These are phyloP conservation scores for Nadsonia starkeyi-henricii DNA, from an alignment of 1,139 yeast species.

Conservation along the genomic window DNA sequence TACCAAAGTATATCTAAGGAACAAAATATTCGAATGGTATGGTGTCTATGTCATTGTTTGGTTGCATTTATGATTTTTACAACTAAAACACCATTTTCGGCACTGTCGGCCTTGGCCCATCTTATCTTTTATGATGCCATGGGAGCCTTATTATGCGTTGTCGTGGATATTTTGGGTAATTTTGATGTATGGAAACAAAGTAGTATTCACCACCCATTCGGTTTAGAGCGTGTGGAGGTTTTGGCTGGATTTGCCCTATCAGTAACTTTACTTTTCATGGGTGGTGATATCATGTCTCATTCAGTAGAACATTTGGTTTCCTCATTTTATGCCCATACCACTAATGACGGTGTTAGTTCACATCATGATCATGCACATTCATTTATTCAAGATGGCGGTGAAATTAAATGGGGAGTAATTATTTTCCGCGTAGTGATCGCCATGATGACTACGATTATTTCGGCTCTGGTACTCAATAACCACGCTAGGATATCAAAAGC, in stretches of 20 bases:
- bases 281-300: conserved; percentile 78
- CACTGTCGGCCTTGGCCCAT: conserved; percentile 74
- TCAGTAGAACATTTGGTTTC: conserved; percentile 59
- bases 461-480: conserved; percentile 23
- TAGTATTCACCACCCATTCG: conserved; percentile 82
- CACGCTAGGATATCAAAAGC: conserved; percentile 21
- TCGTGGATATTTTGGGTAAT: conserved; percentile 70
- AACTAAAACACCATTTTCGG: conserved; percentile 41
- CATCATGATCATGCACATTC: conserved; percentile 2
- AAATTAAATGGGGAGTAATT: conserved; percentile 13
- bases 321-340: conserved; percentile 32
- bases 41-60: conserved; percentile 55
- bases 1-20: conserved; percentile 35
- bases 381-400: conserved; percentile 5
- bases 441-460: conserved; percentile 20
- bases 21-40: conserved; percentile 44
- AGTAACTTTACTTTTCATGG: conserved; percentile 77
- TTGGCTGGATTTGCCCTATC: conserved; percentile 78
- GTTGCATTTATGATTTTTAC: conserved; percentile 44
- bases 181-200: conserved; percentile 85
- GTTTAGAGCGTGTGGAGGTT: conserved; percentile 77
- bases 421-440: conserved; percentile 22
- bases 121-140: conserved; percentile 75
- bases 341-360: conserved; percentile 12
- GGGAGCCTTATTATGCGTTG: conserved; percentile 56